These are phyloP conservation scores for Dothideomycetes sp. DNA, from an alignment of 2,329 filamentous ascomycete genomes.

Conservation along the genomic window DNA sequence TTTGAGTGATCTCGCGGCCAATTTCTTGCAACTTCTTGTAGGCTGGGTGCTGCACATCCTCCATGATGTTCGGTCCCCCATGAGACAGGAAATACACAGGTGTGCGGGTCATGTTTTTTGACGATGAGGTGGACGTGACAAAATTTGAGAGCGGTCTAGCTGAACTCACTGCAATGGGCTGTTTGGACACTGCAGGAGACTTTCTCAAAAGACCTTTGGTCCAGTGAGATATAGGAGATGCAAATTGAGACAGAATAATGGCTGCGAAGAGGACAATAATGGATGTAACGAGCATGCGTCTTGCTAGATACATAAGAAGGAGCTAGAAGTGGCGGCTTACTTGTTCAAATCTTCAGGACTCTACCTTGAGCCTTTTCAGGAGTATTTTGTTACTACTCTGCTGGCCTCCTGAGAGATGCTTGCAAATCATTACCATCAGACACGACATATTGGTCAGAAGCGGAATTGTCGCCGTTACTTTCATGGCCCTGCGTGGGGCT, in stretches of 20 bases:
- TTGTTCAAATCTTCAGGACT: background rate
- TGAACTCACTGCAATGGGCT: background rate
- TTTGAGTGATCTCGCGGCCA: constrained; percentile 58
- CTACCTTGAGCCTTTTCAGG: too few relatives aligned
- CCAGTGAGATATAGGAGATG: constrained; percentile 1
- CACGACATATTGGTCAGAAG: background rate
- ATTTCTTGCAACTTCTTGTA: constrained; percentile 54
- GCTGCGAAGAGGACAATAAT: constrained; percentile 5
- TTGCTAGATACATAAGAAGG: background rate
- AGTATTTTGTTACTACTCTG: background rate
- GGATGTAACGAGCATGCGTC: background rate
- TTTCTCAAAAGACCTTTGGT: background rate
- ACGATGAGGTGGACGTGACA: background rate
- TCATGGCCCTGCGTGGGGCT: too few relatives aligned
- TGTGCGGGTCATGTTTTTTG: constrained; percentile 21
- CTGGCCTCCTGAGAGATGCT: background rate
- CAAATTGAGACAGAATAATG: constrained; percentile 3
- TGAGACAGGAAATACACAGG: constrained; percentile 43
- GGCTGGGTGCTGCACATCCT: constrained; percentile 49
- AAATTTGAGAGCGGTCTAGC: background rate
- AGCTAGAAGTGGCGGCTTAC: background rate
- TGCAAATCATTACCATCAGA: background rate
- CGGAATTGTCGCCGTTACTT: background rate
- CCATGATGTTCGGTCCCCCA: constrained; percentile 53
- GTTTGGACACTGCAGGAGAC: background rate